These are phyloP conservation scores for Pseudogymnoascus sp. DNA, from an alignment of 2,329 filamentous ascomycete genomes.

Conservation along the genomic window DNA sequence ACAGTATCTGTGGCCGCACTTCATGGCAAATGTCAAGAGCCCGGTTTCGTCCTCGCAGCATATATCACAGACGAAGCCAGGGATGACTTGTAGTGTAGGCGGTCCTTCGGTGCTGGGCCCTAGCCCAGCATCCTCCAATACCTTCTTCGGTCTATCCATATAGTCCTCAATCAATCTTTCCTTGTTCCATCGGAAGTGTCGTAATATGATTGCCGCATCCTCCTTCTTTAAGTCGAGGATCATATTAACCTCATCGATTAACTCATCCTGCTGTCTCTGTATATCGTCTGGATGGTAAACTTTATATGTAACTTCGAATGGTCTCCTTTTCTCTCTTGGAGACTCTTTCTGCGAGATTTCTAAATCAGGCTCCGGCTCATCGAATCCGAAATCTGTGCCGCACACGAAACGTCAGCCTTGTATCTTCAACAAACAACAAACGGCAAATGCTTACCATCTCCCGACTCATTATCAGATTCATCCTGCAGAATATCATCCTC, in stretches of 20 bases:
- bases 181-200: conserved; percentile 91
- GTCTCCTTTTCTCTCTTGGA: conserved; percentile 61
- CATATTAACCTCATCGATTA: conserved; percentile 83
- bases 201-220: conserved; percentile 80
- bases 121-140: conserved; percentile 78
- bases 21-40: conserved; percentile 83
- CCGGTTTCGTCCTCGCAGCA: conserved; percentile 82
- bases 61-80: conserved; percentile 85
- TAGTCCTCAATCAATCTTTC: conserved; percentile 91
- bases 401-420: not conserved
- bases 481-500: conserved; percentile 66
- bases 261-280: conserved; percentile 71
- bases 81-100: conserved; percentile 61
- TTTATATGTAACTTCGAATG: conserved; percentile 78
- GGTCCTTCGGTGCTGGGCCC: conserved; percentile 52
- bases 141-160: conserved; percentile 77
- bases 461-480: conserved; percentile 60
- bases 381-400: conserved; percentile 31
- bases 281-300: conserved; percentile 76
- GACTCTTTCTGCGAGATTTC: conserved; percentile 51
- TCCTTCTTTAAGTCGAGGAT: conserved; percentile 85
- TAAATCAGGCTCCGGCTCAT: conserved; percentile 42
- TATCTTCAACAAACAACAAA: not conserved
- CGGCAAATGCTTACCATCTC: conserved; percentile 23
- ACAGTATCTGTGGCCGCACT: conserved; percentile 89